phyloP scores from a whole-genome alignment of 2,329 filamentous ascomycete genomes.

The Curvularia verruculosa region DNA sequence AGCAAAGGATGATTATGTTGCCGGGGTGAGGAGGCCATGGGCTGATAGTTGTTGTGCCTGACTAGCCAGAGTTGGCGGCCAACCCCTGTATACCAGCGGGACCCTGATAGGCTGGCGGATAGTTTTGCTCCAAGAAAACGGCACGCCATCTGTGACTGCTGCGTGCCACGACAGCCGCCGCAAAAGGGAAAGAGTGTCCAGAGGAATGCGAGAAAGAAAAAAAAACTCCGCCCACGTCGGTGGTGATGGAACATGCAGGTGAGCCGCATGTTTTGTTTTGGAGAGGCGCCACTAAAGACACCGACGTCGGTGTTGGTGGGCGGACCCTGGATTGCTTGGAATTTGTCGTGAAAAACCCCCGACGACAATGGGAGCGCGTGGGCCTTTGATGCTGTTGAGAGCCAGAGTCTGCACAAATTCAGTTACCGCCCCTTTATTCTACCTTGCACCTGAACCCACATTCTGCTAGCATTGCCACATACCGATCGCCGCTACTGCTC shows the following conservation, averaged over 20 bases:
- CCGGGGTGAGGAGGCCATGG: slow-evolving; percentile 1
- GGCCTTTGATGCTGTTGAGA: slow-evolving; percentile 38
- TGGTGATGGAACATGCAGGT: background rate
- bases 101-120: slow-evolving; percentile 6
- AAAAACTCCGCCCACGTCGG: background rate
- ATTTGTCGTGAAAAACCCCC: slow-evolving; percentile 11
- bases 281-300: background rate
- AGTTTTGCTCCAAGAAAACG: slow-evolving; percentile 1
- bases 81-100: slow-evolving; percentile 14
- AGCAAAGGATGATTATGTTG: background rate
- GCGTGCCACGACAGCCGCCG: background rate
- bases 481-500: slow-evolving; percentile 44
- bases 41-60: slow-evolving; percentile 14
- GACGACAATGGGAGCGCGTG: slow-evolving; percentile 20
- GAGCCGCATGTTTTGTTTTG: slow-evolving; percentile 6
- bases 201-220: background rate
- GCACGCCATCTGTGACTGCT: background rate
- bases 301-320: slow-evolving; percentile 1
- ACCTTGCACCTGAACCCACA: slow-evolving; percentile 16
- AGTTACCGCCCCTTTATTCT: slow-evolving; percentile 31
- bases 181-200: background rate
- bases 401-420: slow-evolving; percentile 30
- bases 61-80: slow-evolving; percentile 3
- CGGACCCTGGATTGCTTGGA: slow-evolving; percentile 10
- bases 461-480: slow-evolving; percentile 40